Percentiles rank a stretch among this genome's conserved stretches.
phyloP scores from a whole-genome alignment of 1,284 basidiomycete species.

The Cutaneotrichosporon mucoides region DNA sequence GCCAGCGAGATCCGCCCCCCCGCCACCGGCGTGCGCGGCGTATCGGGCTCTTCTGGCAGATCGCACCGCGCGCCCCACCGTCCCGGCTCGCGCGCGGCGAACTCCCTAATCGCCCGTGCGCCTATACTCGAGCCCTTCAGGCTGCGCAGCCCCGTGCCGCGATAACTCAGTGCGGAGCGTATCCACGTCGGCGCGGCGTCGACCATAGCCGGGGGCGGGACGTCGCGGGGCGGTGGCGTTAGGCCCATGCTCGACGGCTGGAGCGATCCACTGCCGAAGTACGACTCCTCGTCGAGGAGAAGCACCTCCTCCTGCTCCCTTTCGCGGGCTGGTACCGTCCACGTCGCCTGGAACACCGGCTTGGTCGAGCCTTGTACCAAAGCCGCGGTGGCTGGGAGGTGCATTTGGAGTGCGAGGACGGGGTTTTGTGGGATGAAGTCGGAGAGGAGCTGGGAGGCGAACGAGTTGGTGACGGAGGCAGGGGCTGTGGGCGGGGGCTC shows the following conservation, averaged over 20 bases:
- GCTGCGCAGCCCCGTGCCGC: slow-evolving; percentile 24
- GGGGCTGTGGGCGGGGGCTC: slow-evolving; percentile 27
- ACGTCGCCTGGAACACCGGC: slow-evolving; percentile 9
- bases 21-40: background rate
- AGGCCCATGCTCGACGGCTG: no score
- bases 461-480: slow-evolving; percentile 27
- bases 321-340: background rate
- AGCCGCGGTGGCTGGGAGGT: slow-evolving; percentile 24
- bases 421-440: slow-evolving; percentile 38
- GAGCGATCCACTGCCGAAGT: background rate
- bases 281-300: background rate
- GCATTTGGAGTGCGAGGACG: slow-evolving; percentile 31
- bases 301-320: no score
- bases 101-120: slow-evolving; percentile 1
- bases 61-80: slow-evolving; percentile 8
- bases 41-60: background rate
- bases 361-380: slow-evolving; percentile 2
- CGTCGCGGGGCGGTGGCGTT: no score
- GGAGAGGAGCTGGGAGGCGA: slow-evolving; percentile 33
- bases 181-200: slow-evolving; percentile 35
- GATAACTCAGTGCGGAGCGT: slow-evolving; percentile 32
- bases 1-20: slow-evolving; percentile 8
- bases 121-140: slow-evolving; percentile 3
- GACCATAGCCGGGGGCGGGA: slow-evolving; percentile 20
- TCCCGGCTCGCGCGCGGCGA: background rate